Evolutionary conservation across 768 basidiomycete species (phyloP).

Genomic region (Clathrus columnatus): DNA sequence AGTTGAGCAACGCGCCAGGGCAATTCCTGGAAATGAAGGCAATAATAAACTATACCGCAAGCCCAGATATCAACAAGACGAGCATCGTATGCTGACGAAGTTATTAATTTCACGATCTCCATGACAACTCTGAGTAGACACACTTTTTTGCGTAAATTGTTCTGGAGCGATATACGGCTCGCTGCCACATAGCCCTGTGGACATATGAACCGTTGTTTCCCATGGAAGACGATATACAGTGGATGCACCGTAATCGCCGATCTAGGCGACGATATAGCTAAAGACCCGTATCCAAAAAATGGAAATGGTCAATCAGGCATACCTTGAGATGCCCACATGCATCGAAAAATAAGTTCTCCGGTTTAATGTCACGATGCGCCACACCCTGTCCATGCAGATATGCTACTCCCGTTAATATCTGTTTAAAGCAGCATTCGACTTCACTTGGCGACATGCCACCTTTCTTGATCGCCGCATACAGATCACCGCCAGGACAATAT

Average conservation of each 20-base stretch:
- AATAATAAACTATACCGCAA: conserved; percentile 95
- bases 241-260: conserved; percentile 96
- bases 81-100: conserved; percentile 82
- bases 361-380: conserved; percentile 96
- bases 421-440: conserved; percentile 97
- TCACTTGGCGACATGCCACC: conserved; percentile 86
- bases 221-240: conserved; percentile 99
- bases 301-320: conserved; percentile 13
- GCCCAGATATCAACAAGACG: conserved; percentile 98
- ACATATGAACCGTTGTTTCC: conserved; percentile 96
- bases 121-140: conserved; percentile 27
- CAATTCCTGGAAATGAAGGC: conserved; percentile 94
- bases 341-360: conserved; percentile 95
- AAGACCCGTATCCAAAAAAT: conserved; percentile 12
- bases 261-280: conserved; percentile 37
- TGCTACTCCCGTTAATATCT: conserved; percentile 78
- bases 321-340: conserved; percentile 91
- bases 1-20: conserved; percentile 94
- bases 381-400: conserved; percentile 97
- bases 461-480: conserved; percentile 98
- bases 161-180: conserved; percentile 99
- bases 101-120: conserved; percentile 10
- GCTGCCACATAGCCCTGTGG: conserved; percentile 92
- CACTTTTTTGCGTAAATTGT: conserved; percentile 94
- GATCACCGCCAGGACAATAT: conserved; percentile 95